These are phyloP conservation scores for Kuraishia borneana DNA, from an alignment of 805 yeast genomes.

Conservation along the genomic window DNA sequence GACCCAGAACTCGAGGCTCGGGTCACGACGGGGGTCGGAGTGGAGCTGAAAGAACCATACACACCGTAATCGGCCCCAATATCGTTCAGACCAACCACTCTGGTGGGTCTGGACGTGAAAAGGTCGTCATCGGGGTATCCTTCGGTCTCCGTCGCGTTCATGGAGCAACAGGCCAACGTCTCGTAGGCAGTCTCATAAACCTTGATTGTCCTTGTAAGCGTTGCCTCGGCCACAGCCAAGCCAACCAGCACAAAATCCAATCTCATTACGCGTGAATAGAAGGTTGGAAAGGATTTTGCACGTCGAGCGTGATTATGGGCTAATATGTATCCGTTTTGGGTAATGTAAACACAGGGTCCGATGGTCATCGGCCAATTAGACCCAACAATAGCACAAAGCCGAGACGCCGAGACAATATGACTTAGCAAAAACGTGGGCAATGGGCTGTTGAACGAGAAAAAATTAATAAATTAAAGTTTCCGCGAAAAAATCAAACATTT, in stretches of 20 bases:
- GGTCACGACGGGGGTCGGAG: background rate
- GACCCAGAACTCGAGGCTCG: background rate
- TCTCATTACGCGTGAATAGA: background rate
- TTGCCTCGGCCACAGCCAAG: conserved; percentile 10
- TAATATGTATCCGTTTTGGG: too few relatives aligned
- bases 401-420: too few relatives aligned
- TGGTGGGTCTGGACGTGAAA: background rate
- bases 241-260: background rate
- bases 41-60: background rate
- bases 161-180: background rate
- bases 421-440: too few relatives aligned
- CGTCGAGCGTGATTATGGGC: too few relatives aligned
- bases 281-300: too few relatives aligned
- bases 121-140: too few relatives aligned
- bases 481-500: too few relatives aligned
- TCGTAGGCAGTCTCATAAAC: background rate
- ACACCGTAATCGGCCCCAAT: background rate
- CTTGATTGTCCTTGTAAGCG: conserved; percentile 11
- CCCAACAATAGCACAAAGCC: too few relatives aligned
- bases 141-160: background rate
- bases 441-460: too few relatives aligned
- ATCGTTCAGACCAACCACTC: background rate
- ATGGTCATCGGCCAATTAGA: too few relatives aligned
- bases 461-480: too few relatives aligned
- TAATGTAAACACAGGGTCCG: too few relatives aligned